These are phyloP conservation scores for Tritrichomonas foetus DNA, from an alignment of 208 protist genomes.

Conservation along the genomic window DNA sequence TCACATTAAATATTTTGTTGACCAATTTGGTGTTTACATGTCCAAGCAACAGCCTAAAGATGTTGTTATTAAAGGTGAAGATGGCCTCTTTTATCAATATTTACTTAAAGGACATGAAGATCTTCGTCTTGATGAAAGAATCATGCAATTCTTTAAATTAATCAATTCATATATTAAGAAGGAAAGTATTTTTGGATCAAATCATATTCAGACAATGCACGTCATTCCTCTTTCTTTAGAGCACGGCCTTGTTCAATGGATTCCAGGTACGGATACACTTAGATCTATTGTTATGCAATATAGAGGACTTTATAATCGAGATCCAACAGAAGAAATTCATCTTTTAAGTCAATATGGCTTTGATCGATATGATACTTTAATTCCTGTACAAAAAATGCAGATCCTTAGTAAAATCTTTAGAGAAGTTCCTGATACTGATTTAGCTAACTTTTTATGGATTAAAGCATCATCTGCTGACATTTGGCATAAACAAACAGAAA, in stretches of 20 bases:
- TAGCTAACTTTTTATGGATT: slow-evolving; percentile 1
- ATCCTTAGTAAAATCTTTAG: background rate
- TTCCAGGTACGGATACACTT: slow-evolving; percentile 22
- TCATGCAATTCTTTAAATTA: slow-evolving; percentile 39
- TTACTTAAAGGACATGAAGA: slow-evolving; percentile 36
- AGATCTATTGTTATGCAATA: background rate
- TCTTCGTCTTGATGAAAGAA: slow-evolving; percentile 13
- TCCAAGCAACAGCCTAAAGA: slow-evolving; percentile 15
- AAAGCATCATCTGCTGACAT: background rate
- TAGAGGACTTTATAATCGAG: background rate
- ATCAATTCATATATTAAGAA: background rate
- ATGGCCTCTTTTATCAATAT: slow-evolving; percentile 40
- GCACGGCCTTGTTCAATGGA: background rate
- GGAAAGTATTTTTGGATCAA: background rate
- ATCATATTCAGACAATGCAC: background rate
- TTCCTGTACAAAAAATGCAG: background rate
- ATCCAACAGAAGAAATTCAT: background rate
- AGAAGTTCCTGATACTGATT: slow-evolving; percentile 22
- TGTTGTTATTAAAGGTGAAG: background rate
- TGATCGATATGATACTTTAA: background rate
- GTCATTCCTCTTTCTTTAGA: background rate
- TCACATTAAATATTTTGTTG: background rate
- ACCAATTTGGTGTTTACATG: background rate
- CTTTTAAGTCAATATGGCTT: background rate
- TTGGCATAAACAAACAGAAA: background rate